Evolutionary conservation across 1,139 yeast genomes (phyloP).

Genomic region (Blastobotrys buckinghamii): DNA sequence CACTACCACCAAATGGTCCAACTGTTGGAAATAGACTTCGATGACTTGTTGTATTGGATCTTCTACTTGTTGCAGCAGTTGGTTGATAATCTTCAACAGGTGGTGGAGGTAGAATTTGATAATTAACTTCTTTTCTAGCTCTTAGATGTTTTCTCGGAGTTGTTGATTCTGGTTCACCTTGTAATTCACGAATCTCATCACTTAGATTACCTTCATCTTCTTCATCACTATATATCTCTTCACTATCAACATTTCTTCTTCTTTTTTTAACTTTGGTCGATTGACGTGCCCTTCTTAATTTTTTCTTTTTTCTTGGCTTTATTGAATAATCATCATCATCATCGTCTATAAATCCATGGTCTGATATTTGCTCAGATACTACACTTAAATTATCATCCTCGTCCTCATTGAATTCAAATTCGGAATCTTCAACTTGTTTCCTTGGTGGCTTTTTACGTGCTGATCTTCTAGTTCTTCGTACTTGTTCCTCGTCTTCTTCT

Average conservation of each 20-base stretch:
- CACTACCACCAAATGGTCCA: constrained; percentile 40
- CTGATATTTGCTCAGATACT: constrained; percentile 6
- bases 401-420: constrained; percentile 14
- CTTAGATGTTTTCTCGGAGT: constrained; percentile 57
- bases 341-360: constrained; percentile 33
- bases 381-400: constrained; percentile 13
- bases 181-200: constrained; percentile 48
- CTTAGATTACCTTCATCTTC: constrained; percentile 38
- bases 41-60: too few relatives aligned
- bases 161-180: constrained; percentile 34
- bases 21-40: constrained; percentile 28
- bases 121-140: constrained; percentile 73
- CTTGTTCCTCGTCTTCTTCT: constrained; percentile 9
- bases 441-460: constrained; percentile 6
- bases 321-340: constrained; percentile 32
- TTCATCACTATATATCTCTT: constrained; percentile 14
- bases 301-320: constrained; percentile 12
- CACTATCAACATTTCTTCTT: not conserved
- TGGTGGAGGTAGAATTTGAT: constrained; percentile 83
- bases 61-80: constrained; percentile 6
- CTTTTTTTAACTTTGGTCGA: not conserved
- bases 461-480: constrained; percentile 1
- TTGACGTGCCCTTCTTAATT: constrained; percentile 20
- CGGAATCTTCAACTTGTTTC: constrained; percentile 9
- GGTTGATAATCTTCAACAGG: constrained; percentile 29